phyloP scores from a whole-genome alignment of 148 eudicot genomes.

The Diospyros lotus region DNA sequence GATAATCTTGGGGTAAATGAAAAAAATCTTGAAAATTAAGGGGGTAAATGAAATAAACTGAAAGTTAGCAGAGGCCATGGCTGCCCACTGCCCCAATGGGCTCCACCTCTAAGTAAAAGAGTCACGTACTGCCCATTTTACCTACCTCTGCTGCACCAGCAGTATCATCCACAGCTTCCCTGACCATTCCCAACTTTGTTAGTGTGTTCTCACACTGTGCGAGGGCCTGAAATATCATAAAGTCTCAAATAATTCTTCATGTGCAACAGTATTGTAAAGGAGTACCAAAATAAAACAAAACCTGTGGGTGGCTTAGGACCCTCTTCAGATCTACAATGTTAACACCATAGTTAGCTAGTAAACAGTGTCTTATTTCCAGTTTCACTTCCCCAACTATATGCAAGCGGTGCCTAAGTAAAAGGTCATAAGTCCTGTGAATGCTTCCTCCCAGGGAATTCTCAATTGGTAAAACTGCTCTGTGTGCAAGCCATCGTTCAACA shows the following conservation, averaged over 20 bases:
- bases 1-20: too few species aligned
- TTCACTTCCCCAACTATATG: slow-evolving; percentile 93
- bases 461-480: slow-evolving; percentile 87
- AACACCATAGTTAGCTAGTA: slow-evolving; percentile 72
- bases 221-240: slow-evolving; percentile 57
- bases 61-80: too few species aligned
- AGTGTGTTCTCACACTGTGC: slow-evolving; percentile 90
- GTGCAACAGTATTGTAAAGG: neutral
- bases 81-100: too few species aligned
- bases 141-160: slow-evolving; percentile 93
- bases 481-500: slow-evolving; percentile 74
- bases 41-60: too few species aligned
- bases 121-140: neutral
- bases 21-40: too few species aligned
- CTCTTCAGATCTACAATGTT: slow-evolving; percentile 59
- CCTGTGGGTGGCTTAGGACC: slow-evolving; percentile 96
- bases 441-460: slow-evolving; percentile 93
- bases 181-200: slow-evolving; percentile 54
- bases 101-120: neutral
- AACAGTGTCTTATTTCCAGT: slow-evolving; percentile 68
- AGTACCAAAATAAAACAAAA: slow-evolving; percentile 15
- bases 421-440: slow-evolving; percentile 89
- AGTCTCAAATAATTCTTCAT: slow-evolving; percentile 1
- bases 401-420: slow-evolving; percentile 67
- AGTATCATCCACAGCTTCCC: slow-evolving; percentile 88